A percentile compares a stretch with the other conserved stretches of the same genome.
Evolutionary conservation across 1,284 basidiomycete genomes (phyloP).

Genomic region (Tilletia horrida): DNA sequence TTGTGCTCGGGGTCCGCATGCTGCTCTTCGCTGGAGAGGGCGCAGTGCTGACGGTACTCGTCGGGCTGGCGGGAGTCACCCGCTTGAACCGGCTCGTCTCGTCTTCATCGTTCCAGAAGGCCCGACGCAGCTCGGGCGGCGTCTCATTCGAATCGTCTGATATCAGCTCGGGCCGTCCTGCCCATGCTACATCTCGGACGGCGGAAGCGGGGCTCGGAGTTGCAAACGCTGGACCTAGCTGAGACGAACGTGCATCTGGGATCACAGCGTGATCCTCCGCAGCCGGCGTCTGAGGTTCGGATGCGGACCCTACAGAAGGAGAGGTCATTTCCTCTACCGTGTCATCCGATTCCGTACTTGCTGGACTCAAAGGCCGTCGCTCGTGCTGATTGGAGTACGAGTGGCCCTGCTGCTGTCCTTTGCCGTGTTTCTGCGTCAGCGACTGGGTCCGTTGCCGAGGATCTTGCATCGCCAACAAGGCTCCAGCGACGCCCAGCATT

Average conservation of each 20-base stretch:
- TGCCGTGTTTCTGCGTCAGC: background rate
- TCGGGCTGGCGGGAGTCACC: background rate
- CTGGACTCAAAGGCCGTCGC: too few species aligned
- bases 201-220: conserved; percentile 6
- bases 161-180: background rate
- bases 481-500: background rate
- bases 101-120: conserved; percentile 11
- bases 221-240: background rate
- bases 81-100: background rate
- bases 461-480: background rate
- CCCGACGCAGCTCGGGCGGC: background rate
- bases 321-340: too few species aligned
- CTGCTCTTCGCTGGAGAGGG: background rate
- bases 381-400: background rate
- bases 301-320: too few species aligned
- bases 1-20: background rate
- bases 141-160: background rate
- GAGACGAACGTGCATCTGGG: too few species aligned
- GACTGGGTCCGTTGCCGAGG: background rate
- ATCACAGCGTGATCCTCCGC: too few species aligned
- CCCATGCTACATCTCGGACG: conserved; percentile 1
- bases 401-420: background rate
- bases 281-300: too few species aligned
- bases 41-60: background rate
- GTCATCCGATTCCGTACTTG: too few species aligned